Evolutionary conservation across 768 basidiomycete species (phyloP).

Genomic region (Suillus ampliporus): DNA sequence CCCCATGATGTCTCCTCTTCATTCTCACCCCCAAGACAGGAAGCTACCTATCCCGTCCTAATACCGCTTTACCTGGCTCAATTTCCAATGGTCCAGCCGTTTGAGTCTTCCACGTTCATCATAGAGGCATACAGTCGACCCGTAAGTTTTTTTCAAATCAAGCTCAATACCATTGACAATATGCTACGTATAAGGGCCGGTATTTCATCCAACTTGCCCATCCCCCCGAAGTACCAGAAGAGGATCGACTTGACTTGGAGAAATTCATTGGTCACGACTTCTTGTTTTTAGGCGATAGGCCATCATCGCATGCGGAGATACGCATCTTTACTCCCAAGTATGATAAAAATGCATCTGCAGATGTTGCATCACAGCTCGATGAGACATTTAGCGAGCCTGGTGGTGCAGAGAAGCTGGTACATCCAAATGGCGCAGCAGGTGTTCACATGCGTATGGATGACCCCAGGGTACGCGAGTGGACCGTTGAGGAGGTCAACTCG

Average conservation of each 20-base stretch:
- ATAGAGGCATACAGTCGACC: conserved; percentile 32
- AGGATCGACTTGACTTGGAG: conserved; percentile 1
- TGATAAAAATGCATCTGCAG: conserved; percentile 40
- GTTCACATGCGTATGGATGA: conserved; percentile 34
- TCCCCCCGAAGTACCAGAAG: conserved; percentile 17
- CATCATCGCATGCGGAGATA: conserved; percentile 18
- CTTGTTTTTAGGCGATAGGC: conserved; percentile 11
- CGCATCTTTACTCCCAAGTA: conserved; percentile 24
- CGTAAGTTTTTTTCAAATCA: conserved; percentile 20
- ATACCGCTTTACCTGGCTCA: conserved; percentile 67
- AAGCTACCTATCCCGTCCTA: conserved; percentile 65
- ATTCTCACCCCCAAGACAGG: conserved; percentile 39
- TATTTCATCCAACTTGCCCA: conserved; percentile 33
- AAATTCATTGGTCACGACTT: conserved; percentile 5
- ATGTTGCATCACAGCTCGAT: conserved; percentile 36
- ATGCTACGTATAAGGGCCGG: conserved; percentile 21
- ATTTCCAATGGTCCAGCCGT: conserved; percentile 44
- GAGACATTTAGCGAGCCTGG: conserved; percentile 32
- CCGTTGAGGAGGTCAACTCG: conserved; percentile 39
- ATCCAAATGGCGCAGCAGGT: conserved; percentile 21
- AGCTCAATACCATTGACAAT: background rate
- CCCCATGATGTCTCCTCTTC: conserved; percentile 2
- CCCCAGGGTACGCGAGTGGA: conserved; percentile 47
- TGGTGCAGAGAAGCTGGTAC: conserved; percentile 24
- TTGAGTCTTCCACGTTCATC: conserved; percentile 35